A percentile compares a stretch with the other conserved stretches of the same genome.
Conservation (phyloP, 2,329 filamentous ascomycete species). For the Helotiales sp. region DNA sequence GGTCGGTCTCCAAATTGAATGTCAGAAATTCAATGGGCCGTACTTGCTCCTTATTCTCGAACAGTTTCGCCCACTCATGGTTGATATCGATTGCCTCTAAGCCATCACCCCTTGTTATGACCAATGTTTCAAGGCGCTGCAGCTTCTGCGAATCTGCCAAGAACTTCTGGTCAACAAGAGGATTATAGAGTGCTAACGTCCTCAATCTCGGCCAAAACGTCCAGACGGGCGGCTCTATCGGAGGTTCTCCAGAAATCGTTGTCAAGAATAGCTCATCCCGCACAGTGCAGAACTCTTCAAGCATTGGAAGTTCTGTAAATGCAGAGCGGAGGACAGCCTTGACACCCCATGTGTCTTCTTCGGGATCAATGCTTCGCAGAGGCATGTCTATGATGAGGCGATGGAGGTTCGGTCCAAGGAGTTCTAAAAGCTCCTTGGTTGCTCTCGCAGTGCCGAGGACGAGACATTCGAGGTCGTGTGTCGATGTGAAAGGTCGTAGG, state of each 20-base stretch:
- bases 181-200: slow-evolving; percentile 45
- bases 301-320: slow-evolving; percentile 42
- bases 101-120: slow-evolving; percentile 42
- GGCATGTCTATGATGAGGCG: slow-evolving; percentile 51
- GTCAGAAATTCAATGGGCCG: slow-evolving; percentile 8
- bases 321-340: slow-evolving; percentile 43
- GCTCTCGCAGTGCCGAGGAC: slow-evolving; percentile 42
- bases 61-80: slow-evolving; percentile 41
- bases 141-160: slow-evolving; percentile 42
- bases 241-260: slow-evolving; percentile 20
- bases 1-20: slow-evolving; percentile 12
- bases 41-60: slow-evolving; percentile 30
- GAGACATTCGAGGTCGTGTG: slow-evolving; percentile 18
- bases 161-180: slow-evolving; percentile 37
- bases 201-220: slow-evolving; percentile 43
- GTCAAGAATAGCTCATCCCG: slow-evolving; percentile 47
- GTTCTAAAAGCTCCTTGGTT: slow-evolving; percentile 44
- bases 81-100: slow-evolving; percentile 41
- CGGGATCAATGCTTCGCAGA: slow-evolving; percentile 43
- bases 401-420: slow-evolving; percentile 41
- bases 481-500: not conserved
- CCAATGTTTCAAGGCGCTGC: slow-evolving; percentile 41
- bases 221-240: slow-evolving; percentile 42
- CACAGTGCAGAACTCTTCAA: slow-evolving; percentile 51
- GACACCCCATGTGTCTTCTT: slow-evolving; percentile 42